Base-by-base conservation (phyloP, 352 stramenopile species). In the Peronospora tabacina region DNA sequence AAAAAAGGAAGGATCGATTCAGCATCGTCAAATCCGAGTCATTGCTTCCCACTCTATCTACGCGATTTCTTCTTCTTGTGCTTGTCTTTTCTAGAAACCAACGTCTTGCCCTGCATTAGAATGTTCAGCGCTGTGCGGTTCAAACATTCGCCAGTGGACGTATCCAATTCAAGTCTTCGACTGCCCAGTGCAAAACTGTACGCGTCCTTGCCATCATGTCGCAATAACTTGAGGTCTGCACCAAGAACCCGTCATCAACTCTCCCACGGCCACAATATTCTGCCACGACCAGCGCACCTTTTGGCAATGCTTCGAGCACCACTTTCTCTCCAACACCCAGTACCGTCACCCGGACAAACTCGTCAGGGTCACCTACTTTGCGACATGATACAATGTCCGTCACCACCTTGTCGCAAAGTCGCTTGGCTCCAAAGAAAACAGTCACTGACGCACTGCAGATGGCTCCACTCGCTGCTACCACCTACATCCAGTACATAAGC, bases 361-460 rank as follows among this genome's bases (percentile, higher is more conserved):
- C 72, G 39, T 82, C 50, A 52, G 75, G 72, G 29, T 89, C 71
- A 13, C 72, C 75, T 39, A 82, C 58, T 53, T 63, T 69, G 41
- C 78, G 70, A 44, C 64, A 84, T n/a, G 78, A 79, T 16, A 68
- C 59, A 28, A 89, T 66, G 58, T 89, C 78, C 37, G 75, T 87
- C 24, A 89, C 75, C 30, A 89, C 68, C 43, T 62, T 75, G 52
- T 85, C 70, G 47, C 78, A 89, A 19, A 83, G 24, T 32, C 82
- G 37, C 53, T 89, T 89, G 7, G 75, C 78, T 2, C 75, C 78
- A 17, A 87, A 85, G 51, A 83, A 89, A 29, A 82, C 71, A 19
- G 66, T 76, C 16, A 61, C 63, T 1, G 77, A 89, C 24, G 77
- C 75, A 34, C 72, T 89, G 47, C 64, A 78, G 32, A 89, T 84